phyloP scores from a whole-genome alignment of 805 yeast genomes.

The Candida oleophila region DNA sequence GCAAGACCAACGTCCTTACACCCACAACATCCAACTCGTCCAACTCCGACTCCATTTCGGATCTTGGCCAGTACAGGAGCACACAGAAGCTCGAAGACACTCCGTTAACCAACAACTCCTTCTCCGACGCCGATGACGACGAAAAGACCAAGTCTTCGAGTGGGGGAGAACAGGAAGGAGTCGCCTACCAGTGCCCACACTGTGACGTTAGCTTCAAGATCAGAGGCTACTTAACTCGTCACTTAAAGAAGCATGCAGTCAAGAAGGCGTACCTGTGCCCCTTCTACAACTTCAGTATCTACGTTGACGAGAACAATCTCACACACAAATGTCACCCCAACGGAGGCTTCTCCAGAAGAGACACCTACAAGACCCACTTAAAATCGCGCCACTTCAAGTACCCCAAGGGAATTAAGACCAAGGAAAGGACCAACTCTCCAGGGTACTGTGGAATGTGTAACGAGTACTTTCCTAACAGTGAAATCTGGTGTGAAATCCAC shows the following conservation, averaged over 20 bases:
- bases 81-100: slow-evolving; percentile 17
- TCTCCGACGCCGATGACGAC: slow-evolving; percentile 14
- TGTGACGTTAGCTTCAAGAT: slow-evolving; percentile 51
- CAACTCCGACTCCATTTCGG: slow-evolving; percentile 30
- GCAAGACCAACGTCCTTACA: slow-evolving; percentile 18
- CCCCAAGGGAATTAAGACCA: slow-evolving; percentile 53
- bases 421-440: slow-evolving; percentile 38
- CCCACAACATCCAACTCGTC: slow-evolving; percentile 41
- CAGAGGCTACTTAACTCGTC: slow-evolving; percentile 55
- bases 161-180: slow-evolving; percentile 15
- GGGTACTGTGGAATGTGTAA: slow-evolving; percentile 60
- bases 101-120: slow-evolving; percentile 29
- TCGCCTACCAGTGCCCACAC: slow-evolving; percentile 43
- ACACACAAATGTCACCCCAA: slow-evolving; percentile 53
- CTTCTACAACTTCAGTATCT: slow-evolving; percentile 39
- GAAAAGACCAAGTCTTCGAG: background rate
- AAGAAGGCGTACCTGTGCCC: slow-evolving; percentile 57
- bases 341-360: slow-evolving; percentile 60
- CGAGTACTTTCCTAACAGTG: slow-evolving; percentile 45
- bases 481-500: slow-evolving; percentile 52
- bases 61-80: slow-evolving; percentile 15
- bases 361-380: slow-evolving; percentile 57
- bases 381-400: slow-evolving; percentile 57
- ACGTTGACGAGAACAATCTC: slow-evolving; percentile 38
- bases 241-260: slow-evolving; percentile 50